Conservation (phyloP, 164 flowering plant species). For the Aristolochia contorta region DNA sequence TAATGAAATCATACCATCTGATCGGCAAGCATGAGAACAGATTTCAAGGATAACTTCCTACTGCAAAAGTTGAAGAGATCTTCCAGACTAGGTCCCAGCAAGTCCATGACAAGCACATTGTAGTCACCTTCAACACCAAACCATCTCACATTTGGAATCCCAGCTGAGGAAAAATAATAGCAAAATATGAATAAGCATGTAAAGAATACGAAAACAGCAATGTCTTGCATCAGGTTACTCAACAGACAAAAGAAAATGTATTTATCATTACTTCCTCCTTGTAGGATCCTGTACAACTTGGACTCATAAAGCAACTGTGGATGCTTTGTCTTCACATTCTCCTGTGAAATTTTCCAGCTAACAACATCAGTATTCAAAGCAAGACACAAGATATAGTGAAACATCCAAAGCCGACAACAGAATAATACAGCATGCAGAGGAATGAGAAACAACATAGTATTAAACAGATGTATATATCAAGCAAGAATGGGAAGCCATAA, state of each 20-base stretch:
- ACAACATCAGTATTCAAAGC: background rate
- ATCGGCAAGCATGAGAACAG: conserved; percentile 94
- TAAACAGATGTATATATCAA: too few species aligned
- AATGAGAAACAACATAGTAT: too few species aligned
- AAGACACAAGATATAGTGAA: background rate
- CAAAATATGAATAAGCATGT: background rate
- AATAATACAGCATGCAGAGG: too few species aligned
- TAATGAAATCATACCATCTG: conserved; percentile 51
- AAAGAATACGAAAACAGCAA: background rate
- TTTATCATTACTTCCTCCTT: conserved; percentile 69
- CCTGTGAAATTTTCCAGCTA: conserved; percentile 26
- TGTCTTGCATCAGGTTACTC: too few species aligned
- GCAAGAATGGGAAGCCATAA: too few species aligned
- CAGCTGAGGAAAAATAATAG: conserved; percentile 41
- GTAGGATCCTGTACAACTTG: conserved; percentile 75
- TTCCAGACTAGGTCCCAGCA: conserved; percentile 91
- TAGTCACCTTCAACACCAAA: conserved; percentile 92
- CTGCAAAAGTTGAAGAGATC: conserved; percentile 90
- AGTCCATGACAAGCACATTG: conserved; percentile 87
- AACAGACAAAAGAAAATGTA: background rate
- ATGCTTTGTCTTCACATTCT: conserved; percentile 90
- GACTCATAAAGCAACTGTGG: conserved; percentile 84
- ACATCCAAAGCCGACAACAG: too few species aligned
- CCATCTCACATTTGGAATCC: conserved; percentile 87
- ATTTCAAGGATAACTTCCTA: conserved; percentile 71